Evolutionary conservation across 148 eudicot genomes (phyloP).

Genomic region (Nepenthes mirabilis): DNA sequence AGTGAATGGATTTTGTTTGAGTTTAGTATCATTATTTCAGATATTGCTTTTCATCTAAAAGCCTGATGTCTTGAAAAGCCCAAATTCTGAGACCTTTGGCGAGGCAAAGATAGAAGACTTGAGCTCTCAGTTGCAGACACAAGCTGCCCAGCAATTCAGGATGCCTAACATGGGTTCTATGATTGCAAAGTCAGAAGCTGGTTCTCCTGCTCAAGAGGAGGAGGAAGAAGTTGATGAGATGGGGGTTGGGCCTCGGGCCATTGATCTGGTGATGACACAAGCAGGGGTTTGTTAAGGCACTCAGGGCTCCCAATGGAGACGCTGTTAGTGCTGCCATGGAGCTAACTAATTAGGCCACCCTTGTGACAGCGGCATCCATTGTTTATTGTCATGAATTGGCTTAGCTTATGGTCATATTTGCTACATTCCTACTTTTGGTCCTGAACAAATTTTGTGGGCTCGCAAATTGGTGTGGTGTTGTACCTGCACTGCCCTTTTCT

Average conservation of each 20-base stretch:
- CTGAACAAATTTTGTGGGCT: too few relatives aligned
- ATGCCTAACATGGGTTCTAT: constrained; percentile 50
- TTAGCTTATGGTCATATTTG: neutral
- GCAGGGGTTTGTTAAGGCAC: constrained; percentile 63
- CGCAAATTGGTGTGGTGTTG: too few relatives aligned
- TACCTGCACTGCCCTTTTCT: too few relatives aligned
- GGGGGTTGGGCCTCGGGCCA: constrained; percentile 49
- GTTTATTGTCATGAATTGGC: neutral
- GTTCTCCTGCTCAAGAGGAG: constrained; percentile 30
- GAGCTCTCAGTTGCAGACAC: constrained; percentile 70
- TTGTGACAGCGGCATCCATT: too few relatives aligned
- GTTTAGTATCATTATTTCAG: constrained; percentile 10
- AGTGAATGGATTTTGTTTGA: neutral
- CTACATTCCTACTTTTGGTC: too few relatives aligned
- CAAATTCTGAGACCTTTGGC: constrained; percentile 55
- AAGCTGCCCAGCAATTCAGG: constrained; percentile 68
- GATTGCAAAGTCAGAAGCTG: constrained; percentile 31
- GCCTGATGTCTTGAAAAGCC: constrained; percentile 35
- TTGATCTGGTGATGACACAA: constrained; percentile 62
- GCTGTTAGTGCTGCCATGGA: constrained; percentile 64
- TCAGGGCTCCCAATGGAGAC: constrained; percentile 47
- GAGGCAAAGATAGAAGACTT: constrained; percentile 68
- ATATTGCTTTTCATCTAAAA: constrained; percentile 35
- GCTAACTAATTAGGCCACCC: constrained; percentile 31
- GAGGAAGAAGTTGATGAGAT: constrained; percentile 61